These are phyloP conservation scores for Solanum virginianum DNA, from an alignment of 257 asterid species.

Conservation along the genomic window DNA sequence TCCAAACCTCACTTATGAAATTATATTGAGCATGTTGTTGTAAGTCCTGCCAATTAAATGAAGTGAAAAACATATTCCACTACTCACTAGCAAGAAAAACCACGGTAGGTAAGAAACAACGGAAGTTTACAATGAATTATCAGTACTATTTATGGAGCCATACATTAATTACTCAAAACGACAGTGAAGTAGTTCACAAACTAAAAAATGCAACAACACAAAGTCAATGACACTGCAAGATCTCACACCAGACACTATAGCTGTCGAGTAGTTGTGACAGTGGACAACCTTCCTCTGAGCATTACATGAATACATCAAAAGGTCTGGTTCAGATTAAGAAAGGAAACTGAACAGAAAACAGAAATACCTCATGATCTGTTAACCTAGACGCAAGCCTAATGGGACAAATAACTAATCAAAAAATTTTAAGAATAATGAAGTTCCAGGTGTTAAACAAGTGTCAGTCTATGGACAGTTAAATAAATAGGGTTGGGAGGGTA, in stretches of 20 bases:
- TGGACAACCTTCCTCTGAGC: not conserved
- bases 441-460: conserved; percentile 23
- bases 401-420: conserved; percentile 17
- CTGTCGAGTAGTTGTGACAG: not conserved
- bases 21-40: not conserved
- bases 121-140: not conserved
- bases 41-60: not conserved
- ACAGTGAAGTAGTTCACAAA: not conserved
- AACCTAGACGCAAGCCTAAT: conserved; percentile 10
- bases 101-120: not conserved
- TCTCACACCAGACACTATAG: not conserved
- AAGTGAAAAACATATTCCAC: not conserved
- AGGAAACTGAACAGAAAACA: not conserved
- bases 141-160: not conserved
- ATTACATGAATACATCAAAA: not conserved
- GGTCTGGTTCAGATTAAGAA: not conserved
- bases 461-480: conserved; percentile 67
- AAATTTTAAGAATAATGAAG: conserved; percentile 19
- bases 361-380: not conserved
- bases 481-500: conserved; percentile 4
- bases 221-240: not conserved
- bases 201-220: not conserved
- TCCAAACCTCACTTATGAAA: not conserved
- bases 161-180: not conserved
- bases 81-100: not conserved